Conservation (phyloP, 2,329 filamentous ascomycete species). For the Emergomyces pasteurianus region DNA sequence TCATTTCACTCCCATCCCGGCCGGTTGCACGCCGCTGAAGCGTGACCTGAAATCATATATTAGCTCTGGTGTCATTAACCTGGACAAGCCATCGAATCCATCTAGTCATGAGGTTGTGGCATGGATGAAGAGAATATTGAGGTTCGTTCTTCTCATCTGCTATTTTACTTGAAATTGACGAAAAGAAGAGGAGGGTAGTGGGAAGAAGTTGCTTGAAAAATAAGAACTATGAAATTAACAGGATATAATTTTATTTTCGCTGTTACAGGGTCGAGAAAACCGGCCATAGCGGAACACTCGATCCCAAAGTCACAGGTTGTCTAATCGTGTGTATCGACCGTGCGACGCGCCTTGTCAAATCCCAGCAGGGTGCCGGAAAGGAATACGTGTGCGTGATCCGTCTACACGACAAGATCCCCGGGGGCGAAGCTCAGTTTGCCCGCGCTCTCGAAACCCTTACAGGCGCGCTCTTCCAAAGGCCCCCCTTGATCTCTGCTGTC, state of each 20-base stretch:
- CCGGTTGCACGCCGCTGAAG: conserved; percentile 80
- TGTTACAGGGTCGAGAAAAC: conserved; percentile 72
- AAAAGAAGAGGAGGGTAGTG: not conserved
- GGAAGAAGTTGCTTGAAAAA: not conserved
- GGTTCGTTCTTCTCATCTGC: conserved; percentile 41
- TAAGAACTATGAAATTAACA: conserved; percentile 4
- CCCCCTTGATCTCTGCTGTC: conserved; percentile 93
- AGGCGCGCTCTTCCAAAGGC: conserved; percentile 92
- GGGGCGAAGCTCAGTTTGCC: conserved; percentile 83
- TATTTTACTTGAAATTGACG: not conserved
- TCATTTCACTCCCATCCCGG: conserved; percentile 93
- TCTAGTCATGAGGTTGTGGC: conserved; percentile 98
- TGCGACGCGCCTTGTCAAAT: conserved; percentile 94
- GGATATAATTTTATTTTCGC: conserved; percentile 1
- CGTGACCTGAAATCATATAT: conserved; percentile 96
- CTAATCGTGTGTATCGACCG: conserved; percentile 93
- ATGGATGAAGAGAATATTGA: conserved; percentile 96
- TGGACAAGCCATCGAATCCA: conserved; percentile 94
- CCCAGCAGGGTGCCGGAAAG: conserved; percentile 96
- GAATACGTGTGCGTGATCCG: conserved; percentile 96
- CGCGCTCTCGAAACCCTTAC: conserved; percentile 92
- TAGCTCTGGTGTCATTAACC: conserved; percentile 94
- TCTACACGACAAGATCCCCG: conserved; percentile 88
- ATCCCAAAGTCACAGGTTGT: conserved; percentile 95
- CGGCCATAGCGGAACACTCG: conserved; percentile 93